These are phyloP conservation scores for Gaeumannomyces sp. DNA, from an alignment of 2,329 filamentous ascomycete species.

Conservation along the genomic window DNA sequence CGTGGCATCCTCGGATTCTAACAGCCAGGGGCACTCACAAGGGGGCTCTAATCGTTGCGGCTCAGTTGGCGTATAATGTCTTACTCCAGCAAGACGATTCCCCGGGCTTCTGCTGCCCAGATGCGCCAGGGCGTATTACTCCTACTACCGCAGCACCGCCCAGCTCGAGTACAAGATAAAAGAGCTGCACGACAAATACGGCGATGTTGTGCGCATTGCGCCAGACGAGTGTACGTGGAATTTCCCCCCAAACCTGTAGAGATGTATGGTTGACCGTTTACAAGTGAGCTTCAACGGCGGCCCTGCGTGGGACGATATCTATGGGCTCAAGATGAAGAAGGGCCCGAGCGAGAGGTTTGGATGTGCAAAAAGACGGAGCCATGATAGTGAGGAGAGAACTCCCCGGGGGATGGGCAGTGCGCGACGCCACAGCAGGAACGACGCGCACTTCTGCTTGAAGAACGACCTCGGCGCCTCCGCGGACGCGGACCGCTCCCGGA, in stretches of 20 bases:
- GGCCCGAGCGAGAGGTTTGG: conserved; percentile 11
- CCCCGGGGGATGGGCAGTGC: too few species aligned
- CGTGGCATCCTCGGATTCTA: too few species aligned
- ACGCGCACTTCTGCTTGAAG: not conserved
- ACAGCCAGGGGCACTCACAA: too few species aligned
- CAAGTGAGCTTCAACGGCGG: conserved; percentile 29
- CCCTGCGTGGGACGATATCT: conserved; percentile 30
- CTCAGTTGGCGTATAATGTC: not conserved
- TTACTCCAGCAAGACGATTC: not conserved
- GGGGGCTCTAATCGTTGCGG: too few species aligned
- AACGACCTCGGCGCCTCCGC: conserved; percentile 12
- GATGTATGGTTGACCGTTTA: conserved; percentile 18
- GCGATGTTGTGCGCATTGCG: conserved; percentile 34
- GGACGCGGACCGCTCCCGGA: conserved; percentile 14
- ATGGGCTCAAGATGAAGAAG: conserved; percentile 15
- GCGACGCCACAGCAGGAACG: not conserved
- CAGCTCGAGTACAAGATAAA: conserved; percentile 9
- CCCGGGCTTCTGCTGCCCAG: conserved; percentile 1
- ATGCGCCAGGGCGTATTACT: not conserved
- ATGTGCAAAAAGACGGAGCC: not conserved
- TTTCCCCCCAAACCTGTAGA: not conserved
- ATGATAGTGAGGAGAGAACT: not conserved
- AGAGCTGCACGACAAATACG: conserved; percentile 29
- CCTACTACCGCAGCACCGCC: not conserved
- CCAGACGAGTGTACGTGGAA: conserved; percentile 26